Evolutionary conservation across 2,329 filamentous ascomycete species (phyloP).

Genomic region (Lithohypha guttulata): DNA sequence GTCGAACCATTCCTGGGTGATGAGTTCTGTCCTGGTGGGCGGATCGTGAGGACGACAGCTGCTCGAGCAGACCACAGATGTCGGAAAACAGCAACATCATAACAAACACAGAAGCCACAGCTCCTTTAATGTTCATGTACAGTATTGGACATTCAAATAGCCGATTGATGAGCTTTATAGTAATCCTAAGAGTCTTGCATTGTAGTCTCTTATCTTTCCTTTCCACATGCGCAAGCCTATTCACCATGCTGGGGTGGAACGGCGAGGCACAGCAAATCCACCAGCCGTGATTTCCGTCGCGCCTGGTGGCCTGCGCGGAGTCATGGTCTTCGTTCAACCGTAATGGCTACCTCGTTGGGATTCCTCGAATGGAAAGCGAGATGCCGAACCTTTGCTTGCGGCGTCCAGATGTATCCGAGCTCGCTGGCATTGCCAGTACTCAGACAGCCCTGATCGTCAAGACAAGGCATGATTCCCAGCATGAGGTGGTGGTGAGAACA

Average conservation of each 20-base stretch:
- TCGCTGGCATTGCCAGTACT: slow-evolving; percentile 2
- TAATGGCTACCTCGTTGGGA: slow-evolving; percentile 2
- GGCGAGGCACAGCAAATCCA: neutral
- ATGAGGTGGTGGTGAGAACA: slow-evolving; percentile 1
- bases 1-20: slow-evolving; percentile 57
- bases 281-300: slow-evolving; percentile 3
- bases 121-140: slow-evolving; percentile 3
- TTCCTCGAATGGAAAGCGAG: slow-evolving; percentile 1
- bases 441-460: neutral
- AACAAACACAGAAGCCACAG: neutral
- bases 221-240: slow-evolving; percentile 3
- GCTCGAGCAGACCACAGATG: neutral
- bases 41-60: neutral
- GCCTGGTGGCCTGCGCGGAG: slow-evolving; percentile 1
- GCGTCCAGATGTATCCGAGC: slow-evolving; percentile 2
- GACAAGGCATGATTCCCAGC: neutral
- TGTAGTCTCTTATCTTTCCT: neutral
- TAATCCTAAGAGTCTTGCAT: slow-evolving; percentile 1
- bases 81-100: neutral
- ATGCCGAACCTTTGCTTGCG: neutral
- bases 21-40: slow-evolving; percentile 11
- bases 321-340: slow-evolving; percentile 2
- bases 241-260: slow-evolving; percentile 1
- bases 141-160: slow-evolving; percentile 1
- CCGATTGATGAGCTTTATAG: slow-evolving; percentile 3